Base-by-base conservation (phyloP, 1,284 basidiomycete genomes). In the Xerocomus minutiporus region DNA sequence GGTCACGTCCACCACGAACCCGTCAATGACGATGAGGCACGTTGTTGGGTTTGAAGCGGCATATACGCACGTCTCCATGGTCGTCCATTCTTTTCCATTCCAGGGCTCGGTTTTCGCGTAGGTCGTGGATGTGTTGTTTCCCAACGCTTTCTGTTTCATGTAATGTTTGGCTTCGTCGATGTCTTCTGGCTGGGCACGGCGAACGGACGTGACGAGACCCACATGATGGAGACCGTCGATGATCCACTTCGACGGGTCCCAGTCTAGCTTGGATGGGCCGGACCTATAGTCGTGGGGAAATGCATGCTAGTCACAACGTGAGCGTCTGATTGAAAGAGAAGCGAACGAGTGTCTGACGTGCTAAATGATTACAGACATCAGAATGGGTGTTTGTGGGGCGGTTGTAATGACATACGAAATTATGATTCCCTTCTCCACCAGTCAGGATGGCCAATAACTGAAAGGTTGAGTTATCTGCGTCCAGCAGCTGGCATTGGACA, bases 281-380 rank as follows among this genome's bases (percentile, higher is more conserved):
- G 83, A 84, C 41, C 84, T 77, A 64, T 81, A 88, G 64, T 88
- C 88, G 57, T 84, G 81, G 5, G 89, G 88, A 65, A 91, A 91
- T 1, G 87, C 77, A 64, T 91, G 88, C 28, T 41, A 26, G 40
- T 20, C 40, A 12, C 6, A 41, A 3, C 25, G n/a, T 42, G 15
- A 42, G 41, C 26, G 26, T 42, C 26, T 29, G 15, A 7, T 42
- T 25, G 26, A 26, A 20, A 0, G 20, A 20, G 20, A 0, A 20
- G 20, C 20, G 20, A 20, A 20, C 0, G 13, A n/a, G 7, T 17
- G 15, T 29, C 41, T 42, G 41, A 42, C 26, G 25, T 42, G 41
- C 26, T 28, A 8, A 25, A 20, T 20, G 20, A 20, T 20, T 20
- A 20, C 25, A 5, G 15, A n/a, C 12, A 28, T 40, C 38, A 40